Percentiles rank a stretch among this genome's conserved stretches.
These are phyloP conservation scores for Colletotrichum aenigma DNA, from an alignment of 2,329 filamentous ascomycete species.

Conservation along the genomic window DNA sequence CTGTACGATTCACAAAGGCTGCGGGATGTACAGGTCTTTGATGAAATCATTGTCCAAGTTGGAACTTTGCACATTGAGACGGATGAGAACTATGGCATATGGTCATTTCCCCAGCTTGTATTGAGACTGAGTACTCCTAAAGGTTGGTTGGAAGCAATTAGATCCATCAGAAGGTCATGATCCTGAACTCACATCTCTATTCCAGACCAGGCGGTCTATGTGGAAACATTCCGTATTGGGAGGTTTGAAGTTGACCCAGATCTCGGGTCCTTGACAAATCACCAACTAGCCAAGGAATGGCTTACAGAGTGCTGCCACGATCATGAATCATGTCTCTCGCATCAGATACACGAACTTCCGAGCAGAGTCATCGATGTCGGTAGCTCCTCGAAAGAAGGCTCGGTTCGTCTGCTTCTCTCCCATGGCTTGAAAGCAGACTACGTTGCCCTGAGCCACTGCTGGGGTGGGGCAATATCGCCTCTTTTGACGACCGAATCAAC, in stretches of 20 bases:
- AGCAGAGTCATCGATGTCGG: slow-evolving; percentile 4
- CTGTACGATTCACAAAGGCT: background rate
- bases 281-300: background rate
- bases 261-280: background rate
- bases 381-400: background rate
- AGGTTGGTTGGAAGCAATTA: background rate
- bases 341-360: background rate
- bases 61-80: background rate
- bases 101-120: background rate
- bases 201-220: background rate
- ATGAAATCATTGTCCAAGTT: background rate
- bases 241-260: background rate
- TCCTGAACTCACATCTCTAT: background rate
- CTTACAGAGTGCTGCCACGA: background rate
- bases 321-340: background rate
- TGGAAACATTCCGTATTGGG: background rate
- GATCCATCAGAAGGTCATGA: background rate
- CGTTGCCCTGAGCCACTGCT: slow-evolving; percentile 22
- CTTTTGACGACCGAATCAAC: background rate
- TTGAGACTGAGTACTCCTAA: background rate
- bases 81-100: background rate
- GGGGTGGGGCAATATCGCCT: slow-evolving; percentile 8
- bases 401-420: background rate
- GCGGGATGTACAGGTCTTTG: background rate
- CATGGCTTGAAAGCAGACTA: slow-evolving; percentile 10